Percentiles rank a stretch among this genome's conserved stretches.
phyloP scores from a whole-genome alignment of 306 rosid genomes.

The Begonia fuchsioides region DNA sequence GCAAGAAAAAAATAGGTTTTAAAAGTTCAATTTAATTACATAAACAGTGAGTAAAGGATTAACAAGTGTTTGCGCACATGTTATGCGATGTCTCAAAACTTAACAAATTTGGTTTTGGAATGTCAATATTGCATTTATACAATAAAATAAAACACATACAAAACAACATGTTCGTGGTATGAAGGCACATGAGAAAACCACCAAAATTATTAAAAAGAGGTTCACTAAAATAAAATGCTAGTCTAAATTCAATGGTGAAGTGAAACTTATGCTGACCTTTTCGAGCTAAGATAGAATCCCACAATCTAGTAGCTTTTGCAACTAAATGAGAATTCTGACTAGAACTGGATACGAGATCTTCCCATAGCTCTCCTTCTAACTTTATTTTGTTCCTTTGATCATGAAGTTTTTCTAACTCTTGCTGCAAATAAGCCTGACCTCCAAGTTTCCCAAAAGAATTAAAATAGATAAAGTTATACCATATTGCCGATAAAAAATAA shows the following conservation, averaged over 20 bases:
- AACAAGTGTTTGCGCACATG: too few species aligned
- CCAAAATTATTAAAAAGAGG: not conserved
- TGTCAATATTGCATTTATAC: too few species aligned
- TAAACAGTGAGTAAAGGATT: too few species aligned
- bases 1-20: too few species aligned
- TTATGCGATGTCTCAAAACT: too few species aligned
- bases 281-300: conserved; percentile 96
- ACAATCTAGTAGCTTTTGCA: conserved; percentile 86
- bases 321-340: conserved; percentile 98
- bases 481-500: conserved; percentile 2
- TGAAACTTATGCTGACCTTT: conserved; percentile 53
- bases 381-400: conserved; percentile 94
- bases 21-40: too few species aligned
- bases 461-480: not conserved
- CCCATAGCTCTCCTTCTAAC: conserved; percentile 98
- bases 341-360: conserved; percentile 93
- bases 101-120: too few species aligned
- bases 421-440: conserved; percentile 92
- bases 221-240: too few species aligned
- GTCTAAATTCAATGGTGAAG: too few species aligned
- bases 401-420: conserved; percentile 89
- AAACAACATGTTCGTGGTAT: too few species aligned
- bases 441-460: conserved; percentile 17
- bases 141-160: too few species aligned
- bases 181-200: too few species aligned